Base-by-base conservation (phyloP, 208 protist genomes). In the Spongospora subterranea region DNA sequence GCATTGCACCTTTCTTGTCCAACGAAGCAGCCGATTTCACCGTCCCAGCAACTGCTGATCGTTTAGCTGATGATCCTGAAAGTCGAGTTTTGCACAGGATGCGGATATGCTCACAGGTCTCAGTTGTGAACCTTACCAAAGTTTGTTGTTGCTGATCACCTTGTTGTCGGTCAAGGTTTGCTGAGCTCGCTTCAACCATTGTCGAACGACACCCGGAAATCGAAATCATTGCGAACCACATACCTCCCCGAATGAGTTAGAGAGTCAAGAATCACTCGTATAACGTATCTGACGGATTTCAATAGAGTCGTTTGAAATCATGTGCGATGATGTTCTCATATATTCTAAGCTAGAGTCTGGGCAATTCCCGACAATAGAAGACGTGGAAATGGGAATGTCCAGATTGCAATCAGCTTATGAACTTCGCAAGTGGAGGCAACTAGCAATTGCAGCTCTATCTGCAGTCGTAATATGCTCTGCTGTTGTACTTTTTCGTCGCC, bases 21-120 rank as follows among this genome's bases (percentile, higher is more conserved):
- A n/a, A n/a, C n/a, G n/a, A n/a, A n/a, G n/a, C n/a, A n/a, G n/a
- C n/a, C n/a, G n/a, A n/a, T n/a, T n/a, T n/a, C n/a, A n/a, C n/a
- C n/a, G n/a, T n/a, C n/a, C n/a, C n/a, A n/a, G n/a, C n/a, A n/a
- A n/a, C n/a, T n/a, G n/a, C n/a, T n/a, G n/a, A n/a, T n/a, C n/a
- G n/a, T n/a, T n/a, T n/a, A n/a, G n/a, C n/a, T n/a, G n/a, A 60
- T 60, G 50, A 60, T 24, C 17, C 17, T 82, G 35, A 43, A 82
- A 43, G 71, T 82, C n/a, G 71, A 82, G n/a, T 82, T 82, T n/a
- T 82, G 71, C 71, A 82, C 71, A 35, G 71, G 71, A 6, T 82
- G 71, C 71, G 71, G 71, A 20, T 82, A 82, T 43, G 6, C 6
- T 43, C 71, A 82, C 6, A 82, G 35, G 40, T 82, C 6, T 82